Conservation (phyloP, 2,329 filamentous ascomycete genomes). For the Calonectria hawksworthii region DNA sequence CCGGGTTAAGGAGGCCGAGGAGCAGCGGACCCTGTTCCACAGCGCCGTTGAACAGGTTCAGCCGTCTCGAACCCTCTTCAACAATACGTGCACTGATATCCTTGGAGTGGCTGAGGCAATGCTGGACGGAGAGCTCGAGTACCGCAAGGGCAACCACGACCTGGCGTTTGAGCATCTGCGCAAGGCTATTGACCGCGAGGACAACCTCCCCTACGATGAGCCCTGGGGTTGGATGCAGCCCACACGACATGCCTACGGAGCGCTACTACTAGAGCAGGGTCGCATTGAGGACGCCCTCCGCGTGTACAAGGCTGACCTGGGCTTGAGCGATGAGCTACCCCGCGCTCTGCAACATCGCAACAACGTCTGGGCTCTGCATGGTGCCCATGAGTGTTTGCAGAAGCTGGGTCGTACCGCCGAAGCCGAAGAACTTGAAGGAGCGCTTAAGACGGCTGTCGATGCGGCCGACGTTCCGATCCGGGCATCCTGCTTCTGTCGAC, state of each 20-base stretch:
- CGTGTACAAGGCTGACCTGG: slow-evolving; percentile 74
- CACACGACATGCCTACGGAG: slow-evolving; percentile 78
- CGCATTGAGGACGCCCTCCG: slow-evolving; percentile 66
- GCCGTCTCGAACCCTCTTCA: slow-evolving; percentile 66
- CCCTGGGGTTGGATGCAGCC: slow-evolving; percentile 88
- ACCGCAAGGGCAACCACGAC: slow-evolving; percentile 72
- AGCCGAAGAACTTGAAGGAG: slow-evolving; percentile 40
- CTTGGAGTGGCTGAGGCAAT: slow-evolving; percentile 74
- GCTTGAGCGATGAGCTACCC: slow-evolving; percentile 70
- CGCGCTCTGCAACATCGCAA: slow-evolving; percentile 76
- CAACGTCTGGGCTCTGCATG: slow-evolving; percentile 83
- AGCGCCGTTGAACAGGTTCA: slow-evolving; percentile 67
- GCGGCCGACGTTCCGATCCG: slow-evolving; percentile 14
- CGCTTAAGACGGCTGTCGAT: not conserved
- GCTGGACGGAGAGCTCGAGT: slow-evolving; percentile 81
- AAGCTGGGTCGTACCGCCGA: slow-evolving; percentile 60
- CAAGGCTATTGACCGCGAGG: slow-evolving; percentile 70
- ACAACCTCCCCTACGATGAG: slow-evolving; percentile 77
- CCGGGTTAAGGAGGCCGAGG: slow-evolving; percentile 66
- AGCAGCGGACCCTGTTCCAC: slow-evolving; percentile 65
- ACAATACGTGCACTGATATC: slow-evolving; percentile 64
- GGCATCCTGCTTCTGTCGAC: slow-evolving; percentile 20
- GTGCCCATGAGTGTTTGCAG: slow-evolving; percentile 77
- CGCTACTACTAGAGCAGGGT: slow-evolving; percentile 77
- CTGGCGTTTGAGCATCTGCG: slow-evolving; percentile 71